Evolutionary conservation across 2,329 filamentous ascomycete genomes (phyloP).

Genomic region (Xylaria digitata): DNA sequence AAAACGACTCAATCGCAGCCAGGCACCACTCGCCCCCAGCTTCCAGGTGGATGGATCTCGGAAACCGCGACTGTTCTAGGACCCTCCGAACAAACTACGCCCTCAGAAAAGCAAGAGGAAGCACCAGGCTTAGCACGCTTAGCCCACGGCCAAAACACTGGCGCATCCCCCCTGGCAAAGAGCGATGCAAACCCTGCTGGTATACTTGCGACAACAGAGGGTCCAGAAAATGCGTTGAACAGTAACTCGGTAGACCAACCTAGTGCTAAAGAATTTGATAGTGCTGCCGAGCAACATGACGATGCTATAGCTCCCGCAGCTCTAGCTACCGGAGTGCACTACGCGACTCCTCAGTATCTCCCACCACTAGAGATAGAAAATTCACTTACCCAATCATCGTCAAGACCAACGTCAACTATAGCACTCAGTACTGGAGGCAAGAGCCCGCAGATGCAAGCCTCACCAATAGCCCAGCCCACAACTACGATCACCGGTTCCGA

Average conservation of each 20-base stretch:
- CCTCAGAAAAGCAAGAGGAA: constrained; percentile 41
- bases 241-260: constrained; percentile 24
- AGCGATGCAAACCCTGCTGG: constrained; percentile 40
- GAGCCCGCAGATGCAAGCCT: constrained; percentile 35
- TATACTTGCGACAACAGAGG: constrained; percentile 40
- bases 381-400: constrained; percentile 18
- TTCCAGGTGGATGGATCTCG: constrained; percentile 50
- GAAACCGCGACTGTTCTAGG: constrained; percentile 41
- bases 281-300: constrained; percentile 42
- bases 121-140: constrained; percentile 27
- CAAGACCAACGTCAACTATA: constrained; percentile 31
- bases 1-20: neutral
- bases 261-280: constrained; percentile 31
- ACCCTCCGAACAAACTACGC: constrained; percentile 41
- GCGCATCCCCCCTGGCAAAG: constrained; percentile 35
- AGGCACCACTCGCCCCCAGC: constrained; percentile 36
- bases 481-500: constrained; percentile 42
- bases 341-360: constrained; percentile 41
- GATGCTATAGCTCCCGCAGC: constrained; percentile 41
- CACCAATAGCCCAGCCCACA: constrained; percentile 34
- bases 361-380: constrained; percentile 44
- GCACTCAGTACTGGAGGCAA: constrained; percentile 19
- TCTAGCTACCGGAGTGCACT: constrained; percentile 35
- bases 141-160: constrained; percentile 34
- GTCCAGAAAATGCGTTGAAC: constrained; percentile 33